Conservation (phyloP, 225 moss, liverwort and hornwort genomes). For the Climacium dendroides region DNA sequence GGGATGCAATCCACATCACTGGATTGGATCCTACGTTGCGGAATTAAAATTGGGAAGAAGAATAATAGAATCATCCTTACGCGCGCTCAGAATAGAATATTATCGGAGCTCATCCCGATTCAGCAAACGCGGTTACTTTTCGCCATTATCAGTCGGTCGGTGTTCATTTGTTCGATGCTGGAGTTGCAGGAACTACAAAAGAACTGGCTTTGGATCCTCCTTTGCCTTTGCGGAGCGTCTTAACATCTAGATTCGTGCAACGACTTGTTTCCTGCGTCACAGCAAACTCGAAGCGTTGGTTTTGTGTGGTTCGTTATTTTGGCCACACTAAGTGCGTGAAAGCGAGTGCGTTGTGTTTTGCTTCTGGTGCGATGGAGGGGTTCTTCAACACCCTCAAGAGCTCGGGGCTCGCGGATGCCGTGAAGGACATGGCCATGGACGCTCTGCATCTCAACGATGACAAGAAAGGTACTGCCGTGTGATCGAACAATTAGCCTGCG, state of each 20-base stretch:
- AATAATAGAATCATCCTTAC: neutral
- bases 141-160: neutral
- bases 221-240: neutral
- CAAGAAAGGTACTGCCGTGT: neutral
- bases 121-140: neutral
- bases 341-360: neutral
- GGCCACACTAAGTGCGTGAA: neutral
- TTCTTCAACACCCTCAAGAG: slow-evolving; percentile 27
- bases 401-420: slow-evolving; percentile 20
- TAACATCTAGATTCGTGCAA: neutral
- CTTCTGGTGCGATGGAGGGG: slow-evolving; percentile 18
- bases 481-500: neutral
- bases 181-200: neutral
- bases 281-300: neutral
- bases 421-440: slow-evolving; percentile 33
- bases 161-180: neutral
- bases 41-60: neutral
- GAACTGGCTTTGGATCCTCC: neutral
- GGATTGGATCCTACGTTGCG: neutral
- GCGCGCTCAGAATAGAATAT: neutral
- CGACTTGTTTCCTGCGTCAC: neutral
- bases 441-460: slow-evolving; percentile 32
- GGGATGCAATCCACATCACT: neutral
- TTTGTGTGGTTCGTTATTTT: neutral
- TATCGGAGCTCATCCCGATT: neutral